Base-by-base conservation (phyloP, 257 asterid species). In the Ballota nigra region DNA sequence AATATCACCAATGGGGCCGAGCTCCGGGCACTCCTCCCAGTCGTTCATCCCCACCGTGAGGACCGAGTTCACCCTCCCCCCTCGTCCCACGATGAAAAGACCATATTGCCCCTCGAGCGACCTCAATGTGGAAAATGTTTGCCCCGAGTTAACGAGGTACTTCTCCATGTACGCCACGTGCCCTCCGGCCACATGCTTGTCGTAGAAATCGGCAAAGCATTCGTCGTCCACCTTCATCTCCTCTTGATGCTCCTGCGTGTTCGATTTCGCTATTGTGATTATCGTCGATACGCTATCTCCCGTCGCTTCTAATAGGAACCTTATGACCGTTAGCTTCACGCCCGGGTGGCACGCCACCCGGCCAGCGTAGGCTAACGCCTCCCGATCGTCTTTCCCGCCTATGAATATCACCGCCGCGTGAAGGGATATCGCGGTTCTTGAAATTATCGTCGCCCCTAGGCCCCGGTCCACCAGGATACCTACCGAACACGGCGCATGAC, bases 1-100 rank as follows among this genome's bases (percentile, higher is more conserved):
- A 63, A 94, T 94, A 64, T 94, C 98, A 3, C 97, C 98, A 3
- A 94, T 86, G 0, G 97, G 97, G 4, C 99, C 99, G 2, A 92
- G 87, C 73, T 95, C 98, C 8, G 97, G 98, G 72, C 98, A 94
- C 69, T 92, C 98, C 60, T 94, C 96, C 98, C 98, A 91, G 62
- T 94, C 99, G 18, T 87, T 94, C 99, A 94, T 94, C 68, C 99
- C 98, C 24, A 86, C 92, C 0, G 97, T 94, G 73, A 94, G 68
- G 6, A 89, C 67, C 0, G 97, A 89, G 63, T 89, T 89, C 45
- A 88, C 98, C 77, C 98, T 77, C 56, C 98, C 95, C 0, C 89
- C 98, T 28, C 96, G 63, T 1, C 99, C 99, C 18, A 94, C 98
- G 0, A 94, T 91, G 75, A 94, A 85, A 11, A 94, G 88, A 3